Base-by-base conservation (phyloP, 2,329 filamentous ascomycete species). In the Coniochaeta sp. region DNA sequence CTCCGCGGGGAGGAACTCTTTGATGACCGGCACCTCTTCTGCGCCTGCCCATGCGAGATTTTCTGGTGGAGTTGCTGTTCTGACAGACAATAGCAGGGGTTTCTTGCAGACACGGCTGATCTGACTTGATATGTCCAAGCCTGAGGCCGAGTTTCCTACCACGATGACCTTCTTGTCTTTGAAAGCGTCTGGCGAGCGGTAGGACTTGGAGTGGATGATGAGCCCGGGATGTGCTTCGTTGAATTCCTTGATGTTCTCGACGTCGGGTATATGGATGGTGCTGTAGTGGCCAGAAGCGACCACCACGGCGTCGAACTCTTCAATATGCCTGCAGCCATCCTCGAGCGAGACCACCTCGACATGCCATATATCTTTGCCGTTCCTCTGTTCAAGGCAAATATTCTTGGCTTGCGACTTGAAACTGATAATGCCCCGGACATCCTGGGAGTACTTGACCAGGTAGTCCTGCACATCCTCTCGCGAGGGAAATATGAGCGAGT, bases 81-180 rank as follows among this genome's bases (percentile, higher is more conserved):
- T 81, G 60, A 71, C 87, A 70, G 74, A 89, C 56, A 85, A 66
- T n/a, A 92, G 68, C 1, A 94, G 68, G 10, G 82, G 84, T 2
- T 69, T 68, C 55, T 72, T 68, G 62, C 81, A 83, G 30, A 82
- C 74, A 6, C 71, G 63, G 48, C 77, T 79, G 59, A 96, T 86
- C 64, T 96, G 92, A 2, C 76, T 71, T 14, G 86, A 85, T 59
- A 96, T 89, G 62, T 96, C 92, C 13, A 90, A 70, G 0, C 90
- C 92, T 0, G 89, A 95, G 0, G 91, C 87, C 0, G 86, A 86
- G 60, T 89, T 94, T 9, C 92, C 92, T 0, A 96, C 83, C 0
- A 96, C 77, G 5, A 96, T 67, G 10, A 94, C 87, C 66, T 89
- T 95, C 65, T 87, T 87, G 50, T 72, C 75, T 1, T 64, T 63